Evolutionary conservation across 2,329 filamentous ascomycete species (phyloP), one percentile per base, ranked within the genome.

Genomic region (Fusarium mangiferae): DNA sequence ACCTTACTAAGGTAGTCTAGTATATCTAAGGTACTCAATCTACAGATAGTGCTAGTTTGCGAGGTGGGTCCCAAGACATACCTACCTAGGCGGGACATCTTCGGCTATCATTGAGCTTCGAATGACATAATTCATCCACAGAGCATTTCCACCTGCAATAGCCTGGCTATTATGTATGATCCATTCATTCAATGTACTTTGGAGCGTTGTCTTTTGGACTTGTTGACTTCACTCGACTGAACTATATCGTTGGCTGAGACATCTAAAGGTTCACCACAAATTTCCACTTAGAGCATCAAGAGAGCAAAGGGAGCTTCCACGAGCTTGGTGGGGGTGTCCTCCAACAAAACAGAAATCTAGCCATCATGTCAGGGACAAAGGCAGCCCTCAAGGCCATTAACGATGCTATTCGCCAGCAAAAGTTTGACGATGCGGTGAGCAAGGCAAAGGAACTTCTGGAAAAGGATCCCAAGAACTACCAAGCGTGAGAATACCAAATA

Each of bases 331-430:
- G 75, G 72, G 75, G 69, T 60, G 35, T n/a, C 48, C 61, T 72
- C 66, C 57, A 62, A 64, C 67, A 59, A 42, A 64, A 44, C 30
- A 62, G 42, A 73, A 15, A 56, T 33, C 59, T 48, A 68, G 64
- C 60, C 77, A 81, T 66, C 72, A 90, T 90, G 88, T 86, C 87
- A 46, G 82, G 82, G 71, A 81, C 86, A 80, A 98, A 97, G 84
- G 88, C 91, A 60, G 90, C 91, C 67, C 86, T 98, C 77, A 98
- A 97, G 85, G 90, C 92, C 75, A 93, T 96, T 74, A 93, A 92
- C 80, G 89, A 93, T 73, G 91, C 92, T 52, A 88, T 98, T 75
- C 93, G 94, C 79, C 88, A 91, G 68, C 89, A 93, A 77, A 92
- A 96, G 79, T 98, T 92, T 85, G 92, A 93, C 68, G 91, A 93